These are phyloP conservation scores for Gymnopilus junonius DNA, from an alignment of 768 basidiomycete species.

Conservation along the genomic window DNA sequence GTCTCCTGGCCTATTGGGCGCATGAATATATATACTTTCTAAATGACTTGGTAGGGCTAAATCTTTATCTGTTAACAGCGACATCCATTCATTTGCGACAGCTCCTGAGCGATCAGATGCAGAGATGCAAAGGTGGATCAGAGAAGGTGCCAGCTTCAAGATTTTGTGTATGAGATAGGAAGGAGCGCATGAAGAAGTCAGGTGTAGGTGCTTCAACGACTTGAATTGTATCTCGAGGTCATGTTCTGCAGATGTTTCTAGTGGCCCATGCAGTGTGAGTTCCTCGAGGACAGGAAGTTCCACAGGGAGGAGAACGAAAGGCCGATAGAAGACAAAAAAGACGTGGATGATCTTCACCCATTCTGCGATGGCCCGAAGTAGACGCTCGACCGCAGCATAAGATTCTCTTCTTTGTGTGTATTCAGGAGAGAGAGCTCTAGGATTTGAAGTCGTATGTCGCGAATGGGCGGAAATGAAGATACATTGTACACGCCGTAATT, in stretches of 20 bases:
- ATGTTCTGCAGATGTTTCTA: slow-evolving; percentile 13
- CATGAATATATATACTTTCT: slow-evolving; percentile 21
- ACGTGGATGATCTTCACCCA: slow-evolving; percentile 23
- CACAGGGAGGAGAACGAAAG: slow-evolving; percentile 26
- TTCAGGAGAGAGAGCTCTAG: slow-evolving; percentile 20
- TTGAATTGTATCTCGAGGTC: slow-evolving; percentile 12
- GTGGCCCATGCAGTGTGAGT: slow-evolving; percentile 24
- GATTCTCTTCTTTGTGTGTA: slow-evolving; percentile 17
- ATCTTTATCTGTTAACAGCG: not conserved
- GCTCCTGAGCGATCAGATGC: slow-evolving; percentile 22
- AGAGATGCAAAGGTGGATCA: slow-evolving; percentile 22
- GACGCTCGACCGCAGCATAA: slow-evolving; percentile 20
- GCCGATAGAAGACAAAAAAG: slow-evolving; percentile 26
- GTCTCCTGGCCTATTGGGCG: slow-evolving; percentile 19
- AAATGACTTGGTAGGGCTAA: slow-evolving; percentile 9
- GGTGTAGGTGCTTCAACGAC: slow-evolving; percentile 19
- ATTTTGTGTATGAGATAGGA: slow-evolving; percentile 18
- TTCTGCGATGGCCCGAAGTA: slow-evolving; percentile 19
- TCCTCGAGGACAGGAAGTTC: slow-evolving; percentile 22
- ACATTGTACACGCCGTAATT: slow-evolving; percentile 19
- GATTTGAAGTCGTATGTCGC: slow-evolving; percentile 18
- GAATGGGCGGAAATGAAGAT: slow-evolving; percentile 26
- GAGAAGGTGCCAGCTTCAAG: slow-evolving; percentile 16
- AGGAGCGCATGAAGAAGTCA: slow-evolving; percentile 22
- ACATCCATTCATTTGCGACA: slow-evolving; percentile 17